Percentiles rank a stretch among this genome's conserved stretches.
phyloP scores from a whole-genome alignment of 225 moss, liverwort and hornwort genomes.

The Thuidium tamariscinum region DNA sequence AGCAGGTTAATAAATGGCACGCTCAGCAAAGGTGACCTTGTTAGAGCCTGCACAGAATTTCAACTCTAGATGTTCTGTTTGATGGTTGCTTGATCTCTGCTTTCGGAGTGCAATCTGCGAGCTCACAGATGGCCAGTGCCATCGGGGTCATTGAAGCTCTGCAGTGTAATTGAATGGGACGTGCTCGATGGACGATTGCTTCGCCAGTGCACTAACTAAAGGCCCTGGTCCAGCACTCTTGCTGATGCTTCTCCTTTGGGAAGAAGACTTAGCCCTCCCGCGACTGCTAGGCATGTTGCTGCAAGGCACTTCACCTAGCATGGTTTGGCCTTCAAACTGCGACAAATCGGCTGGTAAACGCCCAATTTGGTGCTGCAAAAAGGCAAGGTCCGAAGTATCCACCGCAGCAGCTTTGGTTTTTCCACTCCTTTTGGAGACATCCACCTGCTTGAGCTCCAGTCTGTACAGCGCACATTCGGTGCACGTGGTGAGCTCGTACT shows the following conservation, averaged over 20 bases:
- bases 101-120: background rate
- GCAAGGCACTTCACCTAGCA: background rate
- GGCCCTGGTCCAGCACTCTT: conserved; percentile 27
- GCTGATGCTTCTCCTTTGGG: conserved; percentile 13
- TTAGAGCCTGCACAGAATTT: background rate
- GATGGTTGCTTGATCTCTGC: background rate
- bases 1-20: background rate
- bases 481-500: conserved; percentile 40
- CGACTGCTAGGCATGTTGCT: conserved; percentile 3
- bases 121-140: background rate
- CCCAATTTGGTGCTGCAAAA: conserved; percentile 48
- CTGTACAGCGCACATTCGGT: conserved; percentile 43
- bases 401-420: conserved; percentile 3
- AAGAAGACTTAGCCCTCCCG: conserved; percentile 23
- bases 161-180: conserved; percentile 52
- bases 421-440: conserved; percentile 26
- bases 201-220: conserved; percentile 30
- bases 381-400: conserved; percentile 32
- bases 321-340: conserved; percentile 28
- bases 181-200: conserved; percentile 26
- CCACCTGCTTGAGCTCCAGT: conserved; percentile 49
- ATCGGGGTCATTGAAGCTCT: conserved; percentile 32
- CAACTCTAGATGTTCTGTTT: background rate
- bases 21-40: background rate
- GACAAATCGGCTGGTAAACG: conserved; percentile 40